Evolutionary conservation across 805 yeast species (phyloP), one percentile per base, ranked within the genome.

Genomic region (Kluyveromyces siamensis): DNA sequence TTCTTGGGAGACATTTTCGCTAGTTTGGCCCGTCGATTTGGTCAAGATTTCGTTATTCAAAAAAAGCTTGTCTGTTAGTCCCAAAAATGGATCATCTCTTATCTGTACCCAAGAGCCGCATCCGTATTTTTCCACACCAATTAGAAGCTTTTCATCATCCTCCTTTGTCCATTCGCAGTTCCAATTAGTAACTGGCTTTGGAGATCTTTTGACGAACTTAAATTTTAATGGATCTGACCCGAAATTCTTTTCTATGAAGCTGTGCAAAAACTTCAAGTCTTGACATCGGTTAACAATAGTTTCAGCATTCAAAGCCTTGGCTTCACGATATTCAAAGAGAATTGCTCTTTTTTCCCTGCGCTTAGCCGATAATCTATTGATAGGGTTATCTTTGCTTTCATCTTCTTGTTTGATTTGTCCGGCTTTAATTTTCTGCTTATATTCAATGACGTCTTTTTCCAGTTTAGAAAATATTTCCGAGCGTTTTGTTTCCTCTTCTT

Each of bases 81-180:
- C 90, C 50, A 93, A 73, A 46, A 87, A 76, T 1, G 99, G 98
- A 68, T 93, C 99, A 68, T 93, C 99, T 61, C 99, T 75, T 42
- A 93, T 90, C 60, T 86, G 90, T 2, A 76, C 64, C 99, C 99
- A 93, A 1, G 96, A 83, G 16, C 98, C 98, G 65, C 88, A 90
- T 0, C 99, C 99, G 67, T 90, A 90, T 67, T 87, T 89, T 60
- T 78, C 76, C 19, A 91, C 85, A 54, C 99, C 99, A 36, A 86
- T 79, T 52, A 93, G 66, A 47, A 93, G 73, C 80, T 81, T 85
- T 46, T 89, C 85, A 65, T 93, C 99, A 62, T 93, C 96, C 33
- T 74, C 79, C 13, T 75, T 72, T 2, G 73, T 72, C 99, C 99
- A 93, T 27, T 80, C 81, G 58, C 96, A 87, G 46, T 79, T 77